Evolutionary conservation across 1,139 yeast genomes (phyloP), one percentile per base, ranked within the genome.

Genomic region (Nakaseomyces uthaithaninus): DNA sequence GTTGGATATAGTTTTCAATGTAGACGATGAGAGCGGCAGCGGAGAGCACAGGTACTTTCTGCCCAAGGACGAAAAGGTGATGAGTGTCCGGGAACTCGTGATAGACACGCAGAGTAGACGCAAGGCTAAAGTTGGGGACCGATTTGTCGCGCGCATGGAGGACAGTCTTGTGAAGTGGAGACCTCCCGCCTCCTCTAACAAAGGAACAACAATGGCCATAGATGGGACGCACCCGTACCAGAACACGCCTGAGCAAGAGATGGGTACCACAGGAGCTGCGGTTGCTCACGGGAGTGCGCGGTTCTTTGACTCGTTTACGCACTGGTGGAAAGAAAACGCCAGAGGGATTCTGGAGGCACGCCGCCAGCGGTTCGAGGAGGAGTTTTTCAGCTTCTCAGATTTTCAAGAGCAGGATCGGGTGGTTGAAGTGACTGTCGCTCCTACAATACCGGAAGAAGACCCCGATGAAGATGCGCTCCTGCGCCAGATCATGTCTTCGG

Each of bases 141-240:
- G 58, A 35, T 59, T 72, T 20, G 59, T 63, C 23, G 67, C 65
- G 10, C 62, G 60, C 36, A 68, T 75, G 72, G 81, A 76, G 48
- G 74, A 72, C 15, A 59, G 74, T 33, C 51, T 76, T 39, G 56
- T 71, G 1, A 59, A 78, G 35, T 77, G 78, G 74, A 64, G 72
- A 42, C 75, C 80, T 2, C 63, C 69, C 3, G 65, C 62, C 7
- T 68, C 76, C 0, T 71, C 71, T 30, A 52, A 51, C 33, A 41
- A 38, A 10, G 58, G 57, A 7, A 45, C 57, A 1, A 37, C 50
- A 2, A 46, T 47, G 40, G 57, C 52, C 5, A 39, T 55, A 6
- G 50, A 53, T 11, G 60, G 57, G 12, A 42, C 39, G 7, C 60
- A 55, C 36, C 58, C 58, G 3, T 53, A 45, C 39, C 58, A 55